Percentiles rank a stretch among this genome's conserved stretches.
Evolutionary conservation across 2,329 filamentous ascomycete genomes (phyloP).

Genomic region (Anisogramma anomala): DNA sequence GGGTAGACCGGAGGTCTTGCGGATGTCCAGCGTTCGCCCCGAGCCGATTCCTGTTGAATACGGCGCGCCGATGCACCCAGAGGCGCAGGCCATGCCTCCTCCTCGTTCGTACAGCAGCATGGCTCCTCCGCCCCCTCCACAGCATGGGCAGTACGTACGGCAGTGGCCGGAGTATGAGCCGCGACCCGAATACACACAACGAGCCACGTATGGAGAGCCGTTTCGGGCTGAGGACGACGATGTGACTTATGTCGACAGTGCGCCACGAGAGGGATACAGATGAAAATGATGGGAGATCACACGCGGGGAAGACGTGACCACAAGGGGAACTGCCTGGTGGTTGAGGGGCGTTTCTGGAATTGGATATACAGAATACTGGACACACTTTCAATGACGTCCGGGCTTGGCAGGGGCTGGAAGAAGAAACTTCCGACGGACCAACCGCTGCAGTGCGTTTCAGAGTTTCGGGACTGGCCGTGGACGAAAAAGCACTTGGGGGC

Average conservation of each 20-base stretch:
- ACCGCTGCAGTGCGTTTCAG: not conserved
- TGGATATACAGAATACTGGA: not conserved
- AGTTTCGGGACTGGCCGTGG: not conserved
- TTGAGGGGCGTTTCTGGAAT: not conserved
- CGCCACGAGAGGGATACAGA: slow-evolving; percentile 10
- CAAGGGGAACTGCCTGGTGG: not conserved
- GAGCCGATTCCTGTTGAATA: slow-evolving; percentile 39
- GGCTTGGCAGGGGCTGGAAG: not conserved
- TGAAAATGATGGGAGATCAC: not conserved
- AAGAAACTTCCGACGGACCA: not conserved
- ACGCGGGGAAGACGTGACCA: not conserved
- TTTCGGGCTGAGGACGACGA: slow-evolving; percentile 24
- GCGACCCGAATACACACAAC: slow-evolving; percentile 1
- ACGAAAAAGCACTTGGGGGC: not conserved
- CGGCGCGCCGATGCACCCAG: slow-evolving; percentile 25
- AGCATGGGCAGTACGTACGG: slow-evolving; percentile 11
- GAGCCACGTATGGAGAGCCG: slow-evolving; percentile 6
- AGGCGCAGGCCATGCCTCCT: slow-evolving; percentile 21
- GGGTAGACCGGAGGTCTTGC: slow-evolving; percentile 28
- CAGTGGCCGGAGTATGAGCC: slow-evolving; percentile 13
- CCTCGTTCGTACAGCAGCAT: slow-evolving; percentile 25
- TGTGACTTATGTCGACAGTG: slow-evolving; percentile 17
- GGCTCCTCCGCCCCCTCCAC: slow-evolving; percentile 15
- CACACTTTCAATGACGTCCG: not conserved
- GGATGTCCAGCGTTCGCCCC: slow-evolving; percentile 45